phyloP scores from a whole-genome alignment of 129 eudicot species.

The Glebionis coronaria region DNA sequence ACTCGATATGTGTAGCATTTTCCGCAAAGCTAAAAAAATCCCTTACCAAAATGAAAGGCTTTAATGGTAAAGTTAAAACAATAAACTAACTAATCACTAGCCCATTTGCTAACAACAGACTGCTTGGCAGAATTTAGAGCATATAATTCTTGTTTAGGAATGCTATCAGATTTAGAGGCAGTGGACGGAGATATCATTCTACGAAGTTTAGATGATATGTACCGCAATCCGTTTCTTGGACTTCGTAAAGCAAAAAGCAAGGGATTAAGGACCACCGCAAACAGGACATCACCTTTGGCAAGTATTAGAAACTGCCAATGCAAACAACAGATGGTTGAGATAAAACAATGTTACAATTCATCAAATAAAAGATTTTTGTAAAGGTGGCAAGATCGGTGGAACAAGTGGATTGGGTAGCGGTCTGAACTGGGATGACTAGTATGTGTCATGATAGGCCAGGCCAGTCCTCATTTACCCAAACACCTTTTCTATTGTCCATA shows the following conservation, averaged over 20 bases:
- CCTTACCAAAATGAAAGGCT: constrained; percentile 1
- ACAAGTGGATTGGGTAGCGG: too few species aligned
- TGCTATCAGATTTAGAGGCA: constrained; percentile 22
- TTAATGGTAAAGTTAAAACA: not conserved
- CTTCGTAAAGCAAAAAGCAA: constrained; percentile 56
- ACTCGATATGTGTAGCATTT: constrained; percentile 1
- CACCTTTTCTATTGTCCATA: too few species aligned
- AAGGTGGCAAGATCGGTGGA: too few species aligned
- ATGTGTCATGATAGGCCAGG: too few species aligned
- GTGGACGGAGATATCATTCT: constrained; percentile 32
- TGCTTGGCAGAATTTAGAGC: constrained; percentile 60
- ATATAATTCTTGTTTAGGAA: constrained; percentile 35
- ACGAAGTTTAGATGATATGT: constrained; percentile 44
- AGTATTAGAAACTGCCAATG: constrained; percentile 49
- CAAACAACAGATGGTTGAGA: not conserved
- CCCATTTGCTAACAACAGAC: constrained; percentile 82
- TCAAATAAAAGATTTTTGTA: too few species aligned
- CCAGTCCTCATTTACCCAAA: too few species aligned
- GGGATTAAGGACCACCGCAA: constrained; percentile 68
- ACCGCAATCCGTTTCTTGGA: constrained; percentile 51
- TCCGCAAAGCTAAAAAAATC: constrained; percentile 3
- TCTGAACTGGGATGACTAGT: too few species aligned
- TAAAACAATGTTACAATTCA: too few species aligned
- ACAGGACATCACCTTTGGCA: constrained; percentile 76
- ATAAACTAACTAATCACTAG: constrained; percentile 40